These are phyloP conservation scores for Chlorella variabilis DNA, from an alignment of 163 green algal species.

Conservation along the genomic window DNA sequence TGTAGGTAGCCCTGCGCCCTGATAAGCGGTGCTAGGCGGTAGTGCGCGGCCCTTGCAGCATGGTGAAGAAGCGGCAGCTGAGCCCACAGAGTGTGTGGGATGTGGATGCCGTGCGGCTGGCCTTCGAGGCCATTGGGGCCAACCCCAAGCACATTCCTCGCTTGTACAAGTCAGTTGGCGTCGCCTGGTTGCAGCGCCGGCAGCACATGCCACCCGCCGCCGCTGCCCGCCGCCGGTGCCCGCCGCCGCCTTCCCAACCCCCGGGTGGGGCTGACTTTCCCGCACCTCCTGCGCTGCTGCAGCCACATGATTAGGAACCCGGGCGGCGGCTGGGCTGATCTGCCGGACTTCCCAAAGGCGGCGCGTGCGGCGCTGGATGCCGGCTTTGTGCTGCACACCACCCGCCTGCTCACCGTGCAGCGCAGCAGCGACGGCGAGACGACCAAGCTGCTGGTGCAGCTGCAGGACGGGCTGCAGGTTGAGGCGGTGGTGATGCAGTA, in stretches of 20 bases:
- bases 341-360: slow-evolving; percentile 79
- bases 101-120: slow-evolving; percentile 43
- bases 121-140: slow-evolving; percentile 63
- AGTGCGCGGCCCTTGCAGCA: no score
- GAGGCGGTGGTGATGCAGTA: slow-evolving; percentile 97
- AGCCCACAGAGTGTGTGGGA: slow-evolving; percentile 72
- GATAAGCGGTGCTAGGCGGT: no score
- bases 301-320: slow-evolving; percentile 73
- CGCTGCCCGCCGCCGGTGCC: not conserved
- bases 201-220: not conserved
- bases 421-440: slow-evolving; percentile 78
- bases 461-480: slow-evolving; percentile 94
- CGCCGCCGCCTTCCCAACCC: not conserved
- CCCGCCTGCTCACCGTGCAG: slow-evolving; percentile 47
- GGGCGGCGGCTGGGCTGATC: slow-evolving; percentile 58
- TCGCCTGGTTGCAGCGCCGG: no score
- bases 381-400: slow-evolving; percentile 70
- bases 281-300: not conserved
- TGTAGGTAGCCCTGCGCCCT: no score
- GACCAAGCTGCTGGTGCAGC: slow-evolving; percentile 91
- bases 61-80: slow-evolving; percentile 54
- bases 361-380: slow-evolving; percentile 62
- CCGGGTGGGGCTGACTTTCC: not conserved
- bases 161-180: slow-evolving; percentile 72
- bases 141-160: slow-evolving; percentile 61